Conservation (phyloP, 2,329 filamentous ascomycete species). For the Xylariaceae sp. region DNA sequence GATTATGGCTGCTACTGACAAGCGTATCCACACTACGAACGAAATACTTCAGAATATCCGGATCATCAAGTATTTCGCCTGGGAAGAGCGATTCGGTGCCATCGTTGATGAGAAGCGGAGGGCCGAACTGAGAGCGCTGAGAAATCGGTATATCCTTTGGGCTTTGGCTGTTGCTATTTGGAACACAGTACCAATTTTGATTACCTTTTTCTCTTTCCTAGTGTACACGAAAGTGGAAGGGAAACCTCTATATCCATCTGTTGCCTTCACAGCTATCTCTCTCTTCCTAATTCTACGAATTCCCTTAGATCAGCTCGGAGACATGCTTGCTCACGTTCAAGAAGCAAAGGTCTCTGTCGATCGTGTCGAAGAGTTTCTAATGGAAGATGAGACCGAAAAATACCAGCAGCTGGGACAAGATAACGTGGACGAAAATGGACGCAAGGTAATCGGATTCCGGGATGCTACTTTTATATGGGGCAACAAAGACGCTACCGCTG, state of each 20-base stretch:
- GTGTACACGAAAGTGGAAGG: conserved; percentile 89
- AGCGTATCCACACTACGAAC: conserved; percentile 94
- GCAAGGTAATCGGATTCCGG: conserved; percentile 81
- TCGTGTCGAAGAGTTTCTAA: conserved; percentile 92
- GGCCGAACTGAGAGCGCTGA: conserved; percentile 77
- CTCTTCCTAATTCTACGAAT: conserved; percentile 93
- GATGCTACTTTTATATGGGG: conserved; percentile 91
- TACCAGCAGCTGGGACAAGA: conserved; percentile 81
- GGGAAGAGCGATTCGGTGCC: conserved; percentile 88
- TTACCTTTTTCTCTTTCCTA: conserved; percentile 95
- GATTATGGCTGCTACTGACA: conserved; percentile 92
- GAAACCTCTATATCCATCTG: conserved; percentile 86
- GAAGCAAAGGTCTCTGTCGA: conserved; percentile 97
- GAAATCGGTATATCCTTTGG: conserved; percentile 88
- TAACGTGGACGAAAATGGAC: conserved; percentile 70
- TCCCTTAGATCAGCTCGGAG: conserved; percentile 91
- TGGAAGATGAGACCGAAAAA: conserved; percentile 94
- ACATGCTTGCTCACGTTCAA: conserved; percentile 98
- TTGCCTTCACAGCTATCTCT: conserved; percentile 95
- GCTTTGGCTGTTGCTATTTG: conserved; percentile 89
- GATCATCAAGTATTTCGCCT: conserved; percentile 99
- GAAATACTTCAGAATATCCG: conserved; percentile 96
- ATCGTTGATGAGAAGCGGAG: conserved; percentile 88
- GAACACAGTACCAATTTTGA: conserved; percentile 94
- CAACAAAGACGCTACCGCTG: conserved; percentile 63